Conservation (phyloP, 441 rosid species). For the Pelargonium cotyledonis region DNA sequence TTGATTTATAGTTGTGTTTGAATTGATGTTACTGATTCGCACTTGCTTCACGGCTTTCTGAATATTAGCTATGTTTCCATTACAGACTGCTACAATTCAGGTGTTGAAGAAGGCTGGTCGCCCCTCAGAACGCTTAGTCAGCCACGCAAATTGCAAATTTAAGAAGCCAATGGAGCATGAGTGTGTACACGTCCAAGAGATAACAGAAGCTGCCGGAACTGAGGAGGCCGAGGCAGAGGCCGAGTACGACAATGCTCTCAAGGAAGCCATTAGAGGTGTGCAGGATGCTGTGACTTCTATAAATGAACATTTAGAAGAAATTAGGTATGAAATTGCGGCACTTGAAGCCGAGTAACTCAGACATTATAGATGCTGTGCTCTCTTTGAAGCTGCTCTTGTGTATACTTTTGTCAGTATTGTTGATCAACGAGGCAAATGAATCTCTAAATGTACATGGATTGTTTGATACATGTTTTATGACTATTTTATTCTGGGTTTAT, state of each 20-base stretch:
- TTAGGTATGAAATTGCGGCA: slow-evolving; percentile 65
- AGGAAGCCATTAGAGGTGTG: slow-evolving; percentile 83
- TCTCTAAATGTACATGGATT: too few species aligned
- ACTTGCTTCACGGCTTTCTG: slow-evolving; percentile 2
- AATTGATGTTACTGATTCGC: background rate
- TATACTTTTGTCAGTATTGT: background rate
- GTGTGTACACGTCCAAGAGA: slow-evolving; percentile 69
- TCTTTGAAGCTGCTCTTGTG: background rate
- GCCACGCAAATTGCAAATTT: slow-evolving; percentile 66
- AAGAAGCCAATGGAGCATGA: slow-evolving; percentile 66
- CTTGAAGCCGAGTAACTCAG: slow-evolving; percentile 40
- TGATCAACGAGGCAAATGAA: background rate
- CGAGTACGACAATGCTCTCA: slow-evolving; percentile 65
- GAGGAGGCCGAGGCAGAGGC: slow-evolving; percentile 88
- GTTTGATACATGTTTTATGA: too few species aligned
- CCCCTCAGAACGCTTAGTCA: slow-evolving; percentile 65
- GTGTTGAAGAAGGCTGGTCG: slow-evolving; percentile 72
- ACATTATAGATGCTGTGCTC: background rate
- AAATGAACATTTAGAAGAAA: slow-evolving; percentile 69
- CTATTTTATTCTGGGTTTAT: too few species aligned
- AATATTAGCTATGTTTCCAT: slow-evolving; percentile 12
- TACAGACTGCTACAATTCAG: slow-evolving; percentile 75
- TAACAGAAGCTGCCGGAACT: slow-evolving; percentile 65
- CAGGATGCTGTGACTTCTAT: slow-evolving; percentile 76
- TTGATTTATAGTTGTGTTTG: background rate